Conservation (phyloP, 2,329 filamentous ascomycete species). For the Escovopsis sp. region DNA sequence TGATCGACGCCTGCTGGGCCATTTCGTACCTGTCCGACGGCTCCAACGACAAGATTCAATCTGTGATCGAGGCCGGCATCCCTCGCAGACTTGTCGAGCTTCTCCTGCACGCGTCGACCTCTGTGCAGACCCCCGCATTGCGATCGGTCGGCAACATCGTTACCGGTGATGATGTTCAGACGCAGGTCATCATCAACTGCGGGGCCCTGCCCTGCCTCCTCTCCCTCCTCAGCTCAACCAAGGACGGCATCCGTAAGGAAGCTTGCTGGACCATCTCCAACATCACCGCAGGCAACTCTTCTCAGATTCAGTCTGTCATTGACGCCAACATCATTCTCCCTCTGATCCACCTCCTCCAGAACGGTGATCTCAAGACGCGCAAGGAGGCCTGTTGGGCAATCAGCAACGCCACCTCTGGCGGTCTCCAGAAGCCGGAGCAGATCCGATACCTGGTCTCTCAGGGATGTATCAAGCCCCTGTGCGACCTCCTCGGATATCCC, state of each 20-base stretch:
- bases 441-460: constrained; percentile 88
- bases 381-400: constrained; percentile 99
- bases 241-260: constrained; percentile 98
- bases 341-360: constrained; percentile 86
- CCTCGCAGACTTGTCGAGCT: constrained; percentile 92
- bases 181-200: constrained; percentile 98
- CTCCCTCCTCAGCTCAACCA: constrained; percentile 86
- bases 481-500: constrained; percentile 85
- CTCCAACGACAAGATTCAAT: constrained; percentile 98
- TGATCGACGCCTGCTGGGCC: constrained; percentile 99
- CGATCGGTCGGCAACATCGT: constrained; percentile 98
- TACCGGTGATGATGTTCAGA: constrained; percentile 95
- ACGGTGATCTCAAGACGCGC: constrained; percentile 96
- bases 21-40: constrained; percentile 98
- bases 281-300: constrained; percentile 94
- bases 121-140: constrained; percentile 92
- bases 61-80: constrained; percentile 95
- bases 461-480: constrained; percentile 94
- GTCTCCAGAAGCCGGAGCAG: constrained; percentile 96
- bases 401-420: constrained; percentile 93
- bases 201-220: constrained; percentile 85
- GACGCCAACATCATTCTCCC: constrained; percentile 95
- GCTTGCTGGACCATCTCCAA: constrained; percentile 99
- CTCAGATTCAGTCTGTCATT: constrained; percentile 91
- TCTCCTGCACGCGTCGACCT: constrained; percentile 95